Conservation (phyloP, 768 basidiomycete genomes). For the Hypsizygus marmoreus region DNA sequence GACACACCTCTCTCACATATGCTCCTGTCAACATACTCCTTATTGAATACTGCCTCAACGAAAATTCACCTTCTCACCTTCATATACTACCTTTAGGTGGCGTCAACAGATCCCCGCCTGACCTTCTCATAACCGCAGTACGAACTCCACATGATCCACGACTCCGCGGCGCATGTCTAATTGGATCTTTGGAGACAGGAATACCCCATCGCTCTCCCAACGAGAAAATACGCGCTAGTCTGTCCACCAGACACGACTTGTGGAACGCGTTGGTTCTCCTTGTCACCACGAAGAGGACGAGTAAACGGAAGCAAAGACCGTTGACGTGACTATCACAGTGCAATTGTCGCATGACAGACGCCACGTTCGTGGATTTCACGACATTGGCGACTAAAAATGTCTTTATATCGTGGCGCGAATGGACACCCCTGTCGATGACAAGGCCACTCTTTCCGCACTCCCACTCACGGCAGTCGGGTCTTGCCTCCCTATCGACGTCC, state of each 20-base stretch:
- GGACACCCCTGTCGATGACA: too few species aligned
- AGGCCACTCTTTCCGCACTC: too few species aligned
- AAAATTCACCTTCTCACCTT: too few species aligned
- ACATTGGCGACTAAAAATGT: not conserved
- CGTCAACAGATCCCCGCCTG: too few species aligned
- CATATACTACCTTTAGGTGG: too few species aligned
- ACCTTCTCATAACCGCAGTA: conserved; percentile 8
- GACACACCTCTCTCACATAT: too few species aligned
- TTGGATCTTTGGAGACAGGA: conserved; percentile 1
- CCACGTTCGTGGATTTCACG: conserved; percentile 2
- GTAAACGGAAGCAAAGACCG: conserved; percentile 8
- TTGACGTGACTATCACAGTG: conserved; percentile 4
- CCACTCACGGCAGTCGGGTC: too few species aligned
- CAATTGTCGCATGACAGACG: not conserved
- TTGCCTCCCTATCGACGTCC: not conserved
- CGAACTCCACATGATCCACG: conserved; percentile 7
- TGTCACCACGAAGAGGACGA: conserved; percentile 9
- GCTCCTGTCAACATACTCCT: too few species aligned
- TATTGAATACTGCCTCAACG: too few species aligned
- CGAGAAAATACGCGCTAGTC: not conserved
- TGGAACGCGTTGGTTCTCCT: conserved; percentile 12
- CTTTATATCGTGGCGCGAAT: not conserved
- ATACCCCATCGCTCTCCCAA: not conserved
- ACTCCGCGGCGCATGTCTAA: conserved; percentile 4
- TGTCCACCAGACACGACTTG: conserved; percentile 6